phyloP scores from a whole-genome alignment of 345 rosid species.

The Eucalyptus regnans region DNA sequence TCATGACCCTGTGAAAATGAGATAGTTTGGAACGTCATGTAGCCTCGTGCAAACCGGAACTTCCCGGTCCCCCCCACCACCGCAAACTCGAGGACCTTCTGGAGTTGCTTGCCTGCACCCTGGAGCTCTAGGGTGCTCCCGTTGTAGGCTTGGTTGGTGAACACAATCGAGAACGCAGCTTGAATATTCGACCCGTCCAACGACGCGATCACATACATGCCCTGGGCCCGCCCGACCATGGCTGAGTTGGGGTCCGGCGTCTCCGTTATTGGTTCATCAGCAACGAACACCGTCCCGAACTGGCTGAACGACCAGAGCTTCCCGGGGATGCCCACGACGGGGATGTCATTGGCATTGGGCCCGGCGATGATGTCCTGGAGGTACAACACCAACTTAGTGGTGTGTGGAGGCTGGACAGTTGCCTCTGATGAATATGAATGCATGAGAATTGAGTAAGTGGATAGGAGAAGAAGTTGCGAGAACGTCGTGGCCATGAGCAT shows the following conservation, averaged over 20 bases:
- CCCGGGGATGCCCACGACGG: not conserved
- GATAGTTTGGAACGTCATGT: too few species aligned
- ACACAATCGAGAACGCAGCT: not conserved
- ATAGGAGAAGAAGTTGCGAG: not conserved
- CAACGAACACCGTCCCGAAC: not conserved
- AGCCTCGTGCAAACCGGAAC: not conserved
- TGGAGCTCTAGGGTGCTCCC: conserved; percentile 7
- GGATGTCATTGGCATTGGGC: not conserved
- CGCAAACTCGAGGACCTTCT: not conserved
- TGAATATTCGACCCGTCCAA: not conserved
- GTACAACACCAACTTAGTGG: not conserved
- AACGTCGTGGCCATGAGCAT: not conserved
- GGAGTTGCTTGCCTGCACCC: not conserved
- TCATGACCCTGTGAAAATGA: too few species aligned
- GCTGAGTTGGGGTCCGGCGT: not conserved
- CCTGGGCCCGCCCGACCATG: not conserved
- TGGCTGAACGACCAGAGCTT: not conserved
- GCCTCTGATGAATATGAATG: not conserved
- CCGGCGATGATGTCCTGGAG: not conserved
- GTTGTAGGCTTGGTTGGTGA: not conserved
- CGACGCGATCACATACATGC: not conserved
- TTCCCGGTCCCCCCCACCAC: not conserved
- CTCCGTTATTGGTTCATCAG: not conserved
- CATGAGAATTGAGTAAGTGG: not conserved
- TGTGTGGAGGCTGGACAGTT: not conserved